These are phyloP conservation scores for Salix viminalis DNA, from an alignment of 345 rosid genomes.

Conservation along the genomic window DNA sequence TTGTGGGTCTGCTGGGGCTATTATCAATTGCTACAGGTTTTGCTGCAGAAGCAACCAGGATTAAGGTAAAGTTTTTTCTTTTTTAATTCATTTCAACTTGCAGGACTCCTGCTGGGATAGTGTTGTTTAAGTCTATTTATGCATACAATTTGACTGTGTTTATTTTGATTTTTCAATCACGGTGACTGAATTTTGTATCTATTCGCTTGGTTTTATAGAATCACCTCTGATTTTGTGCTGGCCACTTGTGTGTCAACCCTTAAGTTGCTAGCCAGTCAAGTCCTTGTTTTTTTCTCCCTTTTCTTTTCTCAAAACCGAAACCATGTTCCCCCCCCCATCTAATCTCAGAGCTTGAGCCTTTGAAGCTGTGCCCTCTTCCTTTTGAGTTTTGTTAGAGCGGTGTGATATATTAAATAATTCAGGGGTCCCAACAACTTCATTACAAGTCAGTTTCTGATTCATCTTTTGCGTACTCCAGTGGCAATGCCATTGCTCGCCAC, in stretches of 20 bases:
- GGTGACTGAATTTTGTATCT: too few relatives aligned
- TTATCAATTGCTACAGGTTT: constrained; percentile 80
- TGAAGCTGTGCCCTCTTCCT: too few relatives aligned
- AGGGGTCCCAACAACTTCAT: too few relatives aligned
- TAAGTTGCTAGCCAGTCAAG: too few relatives aligned
- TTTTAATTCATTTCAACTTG: not conserved
- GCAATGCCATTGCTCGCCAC: too few relatives aligned
- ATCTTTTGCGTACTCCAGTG: too few relatives aligned
- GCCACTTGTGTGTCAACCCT: not conserved
- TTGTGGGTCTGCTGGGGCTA: constrained; percentile 58
- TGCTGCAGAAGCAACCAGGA: constrained; percentile 84
- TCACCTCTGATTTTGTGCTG: not conserved
- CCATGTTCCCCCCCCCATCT: not conserved
- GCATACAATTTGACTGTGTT: not conserved
- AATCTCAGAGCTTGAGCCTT: too few relatives aligned
- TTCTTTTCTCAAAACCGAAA: not conserved
- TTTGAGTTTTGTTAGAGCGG: too few relatives aligned
- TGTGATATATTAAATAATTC: too few relatives aligned
- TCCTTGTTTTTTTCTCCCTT: not conserved
- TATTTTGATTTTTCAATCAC: too few relatives aligned
- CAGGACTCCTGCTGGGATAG: not conserved
- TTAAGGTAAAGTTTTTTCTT: constrained; percentile 47
- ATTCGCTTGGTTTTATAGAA: not conserved
- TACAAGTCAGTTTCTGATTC: too few relatives aligned
- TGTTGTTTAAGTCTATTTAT: too few relatives aligned